These are phyloP conservation scores for Debaryomyces coudertii DNA, from an alignment of 1,139 yeast species.

Conservation along the genomic window DNA sequence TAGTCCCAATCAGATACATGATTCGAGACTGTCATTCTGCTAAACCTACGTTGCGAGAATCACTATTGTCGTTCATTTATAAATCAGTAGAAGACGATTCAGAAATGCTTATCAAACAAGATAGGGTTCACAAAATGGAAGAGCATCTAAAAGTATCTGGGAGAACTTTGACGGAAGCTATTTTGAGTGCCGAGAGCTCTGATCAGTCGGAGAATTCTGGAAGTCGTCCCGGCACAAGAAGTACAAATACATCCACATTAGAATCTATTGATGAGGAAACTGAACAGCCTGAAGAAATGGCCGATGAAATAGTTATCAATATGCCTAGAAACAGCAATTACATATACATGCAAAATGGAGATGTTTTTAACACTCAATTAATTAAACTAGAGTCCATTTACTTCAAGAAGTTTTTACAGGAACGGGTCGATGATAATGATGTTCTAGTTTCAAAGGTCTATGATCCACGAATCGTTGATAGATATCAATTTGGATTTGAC, in stretches of 20 bases:
- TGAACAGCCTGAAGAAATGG: not conserved
- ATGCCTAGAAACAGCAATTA: not conserved
- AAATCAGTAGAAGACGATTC: not conserved
- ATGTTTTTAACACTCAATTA: not conserved
- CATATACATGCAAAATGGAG: not conserved
- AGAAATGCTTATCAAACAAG: not conserved
- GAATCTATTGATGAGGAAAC: not conserved
- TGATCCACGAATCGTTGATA: not conserved
- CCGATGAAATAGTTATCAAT: not conserved
- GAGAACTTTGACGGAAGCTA: not conserved
- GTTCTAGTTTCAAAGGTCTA: not conserved
- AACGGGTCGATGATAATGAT: not conserved
- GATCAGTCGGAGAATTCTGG: not conserved
- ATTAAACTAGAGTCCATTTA: not conserved
- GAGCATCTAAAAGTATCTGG: not conserved
- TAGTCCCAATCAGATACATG: not conserved
- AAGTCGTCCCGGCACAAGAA: not conserved
- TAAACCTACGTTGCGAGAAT: not conserved
- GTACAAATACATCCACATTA: not conserved
- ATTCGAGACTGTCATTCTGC: not conserved
- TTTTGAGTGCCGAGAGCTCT: not conserved
- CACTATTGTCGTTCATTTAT: not conserved
- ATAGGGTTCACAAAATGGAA: not conserved
- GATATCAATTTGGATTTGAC: not conserved
- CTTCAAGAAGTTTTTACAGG: not conserved